Evolutionary conservation across 176 grass and related monocot genomes (phyloP).

Genomic region (Triticum turgidum): DNA sequence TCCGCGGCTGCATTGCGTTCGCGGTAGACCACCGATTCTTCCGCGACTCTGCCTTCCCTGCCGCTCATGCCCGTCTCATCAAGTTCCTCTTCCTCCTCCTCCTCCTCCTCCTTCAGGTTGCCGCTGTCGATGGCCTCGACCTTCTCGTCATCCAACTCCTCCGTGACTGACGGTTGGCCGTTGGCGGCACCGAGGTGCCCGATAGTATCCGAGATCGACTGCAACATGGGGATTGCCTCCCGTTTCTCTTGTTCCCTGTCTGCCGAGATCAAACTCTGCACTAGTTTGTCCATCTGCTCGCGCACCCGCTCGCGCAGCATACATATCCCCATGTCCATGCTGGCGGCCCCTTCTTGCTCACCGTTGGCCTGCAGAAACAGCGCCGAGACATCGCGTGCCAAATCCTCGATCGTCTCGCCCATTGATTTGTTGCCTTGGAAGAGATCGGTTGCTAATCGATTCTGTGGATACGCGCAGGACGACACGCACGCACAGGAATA

Average conservation of each 20-base stretch:
- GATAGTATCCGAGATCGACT: not conserved
- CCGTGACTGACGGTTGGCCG: not conserved
- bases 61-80: not conserved
- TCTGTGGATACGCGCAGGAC: too few species aligned
- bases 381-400: not conserved
- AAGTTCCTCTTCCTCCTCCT: not conserved
- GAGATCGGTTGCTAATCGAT: too few species aligned
- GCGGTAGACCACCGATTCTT: not conserved
- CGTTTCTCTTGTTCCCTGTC: not conserved
- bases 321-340: not conserved
- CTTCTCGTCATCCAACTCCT: not conserved
- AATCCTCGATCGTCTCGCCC: not conserved
- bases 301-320: not conserved
- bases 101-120: not conserved
- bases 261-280: not conserved
- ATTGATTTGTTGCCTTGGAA: too few species aligned
- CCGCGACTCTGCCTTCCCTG: too few species aligned
- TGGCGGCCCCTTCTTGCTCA: not conserved
- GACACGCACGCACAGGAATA: too few species aligned
- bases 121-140: not conserved
- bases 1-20: not conserved
- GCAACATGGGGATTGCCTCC: not conserved
- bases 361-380: not conserved
- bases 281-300: not conserved
- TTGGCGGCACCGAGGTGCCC: not conserved